Conservation (phyloP, 306 rosid species). For the Quercus engelmannii region DNA sequence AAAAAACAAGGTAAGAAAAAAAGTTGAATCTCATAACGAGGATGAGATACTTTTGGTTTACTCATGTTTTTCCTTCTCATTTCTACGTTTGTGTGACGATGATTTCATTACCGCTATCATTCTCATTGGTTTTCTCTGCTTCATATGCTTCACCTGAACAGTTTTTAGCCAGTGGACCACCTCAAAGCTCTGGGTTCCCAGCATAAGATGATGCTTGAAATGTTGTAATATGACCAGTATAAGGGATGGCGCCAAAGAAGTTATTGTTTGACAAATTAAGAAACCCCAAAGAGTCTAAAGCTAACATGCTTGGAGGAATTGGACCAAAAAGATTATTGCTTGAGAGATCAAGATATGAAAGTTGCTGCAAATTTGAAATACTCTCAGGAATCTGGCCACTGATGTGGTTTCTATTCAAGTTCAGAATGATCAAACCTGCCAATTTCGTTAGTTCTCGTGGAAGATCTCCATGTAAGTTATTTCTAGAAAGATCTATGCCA, state of each 20-base stretch:
- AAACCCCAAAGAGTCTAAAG: conserved; percentile 32
- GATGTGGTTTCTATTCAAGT: conserved; percentile 39
- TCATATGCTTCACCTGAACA: neutral
- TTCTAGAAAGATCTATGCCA: conserved; percentile 44
- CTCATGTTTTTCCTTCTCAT: too few species aligned
- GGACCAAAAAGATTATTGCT: conserved; percentile 27
- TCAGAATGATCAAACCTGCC: conserved; percentile 32
- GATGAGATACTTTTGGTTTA: too few species aligned
- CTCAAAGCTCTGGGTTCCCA: conserved; percentile 40
- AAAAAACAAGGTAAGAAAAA: neutral
- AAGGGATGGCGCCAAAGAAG: conserved; percentile 29
- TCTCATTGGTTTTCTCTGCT: neutral
- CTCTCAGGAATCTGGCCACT: conserved; percentile 28
- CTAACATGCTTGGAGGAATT: conserved; percentile 36
- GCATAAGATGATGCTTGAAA: conserved; percentile 4
- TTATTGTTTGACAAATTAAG: conserved; percentile 26
- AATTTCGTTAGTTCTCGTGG: conserved; percentile 34
- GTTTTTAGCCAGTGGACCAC: conserved; percentile 19
- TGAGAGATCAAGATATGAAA: conserved; percentile 46
- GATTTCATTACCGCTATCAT: neutral
- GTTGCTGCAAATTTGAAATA: conserved; percentile 31
- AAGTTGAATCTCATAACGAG: neutral
- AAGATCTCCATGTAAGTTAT: conserved; percentile 33
- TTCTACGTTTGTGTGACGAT: too few species aligned
- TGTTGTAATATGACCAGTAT: neutral